Percentiles rank a stretch among this genome's conserved stretches.
Evolutionary conservation across 148 eudicot species (phyloP).

Genomic region (Camellia sinensis): DNA sequence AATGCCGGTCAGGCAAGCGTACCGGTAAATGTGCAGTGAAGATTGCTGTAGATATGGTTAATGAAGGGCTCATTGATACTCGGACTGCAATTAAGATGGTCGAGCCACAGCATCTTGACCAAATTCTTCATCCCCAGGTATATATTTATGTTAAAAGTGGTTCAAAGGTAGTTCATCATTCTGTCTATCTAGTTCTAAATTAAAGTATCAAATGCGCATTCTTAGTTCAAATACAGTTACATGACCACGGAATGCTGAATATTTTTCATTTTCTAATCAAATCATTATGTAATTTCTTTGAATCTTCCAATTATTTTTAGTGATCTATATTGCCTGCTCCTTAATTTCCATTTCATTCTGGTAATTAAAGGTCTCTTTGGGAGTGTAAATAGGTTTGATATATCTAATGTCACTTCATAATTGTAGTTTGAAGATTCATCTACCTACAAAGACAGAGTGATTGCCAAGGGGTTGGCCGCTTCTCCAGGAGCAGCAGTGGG

Average conservation of each 20-base stretch:
- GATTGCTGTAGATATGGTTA: slow-evolving; percentile 91
- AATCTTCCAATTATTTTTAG: background rate
- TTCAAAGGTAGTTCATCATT: too few species aligned
- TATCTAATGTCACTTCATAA: slow-evolving; percentile 1
- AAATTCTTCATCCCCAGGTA: slow-evolving; percentile 99
- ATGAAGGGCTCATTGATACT: slow-evolving; percentile 79
- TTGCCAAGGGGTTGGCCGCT: slow-evolving; percentile 87
- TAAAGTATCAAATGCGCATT: background rate
- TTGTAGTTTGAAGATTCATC: slow-evolving; percentile 87
- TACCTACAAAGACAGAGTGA: slow-evolving; percentile 66
- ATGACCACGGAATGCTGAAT: background rate
- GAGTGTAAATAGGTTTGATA: too few species aligned
- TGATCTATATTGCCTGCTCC: background rate
- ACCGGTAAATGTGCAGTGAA: slow-evolving; percentile 92
- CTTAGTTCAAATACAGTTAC: background rate
- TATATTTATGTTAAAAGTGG: background rate
- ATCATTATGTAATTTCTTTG: too few species aligned
- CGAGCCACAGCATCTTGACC: slow-evolving; percentile 95
- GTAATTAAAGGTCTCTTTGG: too few species aligned
- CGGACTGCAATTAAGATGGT: slow-evolving; percentile 79
- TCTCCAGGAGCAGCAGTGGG: slow-evolving; percentile 99
- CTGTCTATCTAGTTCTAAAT: background rate
- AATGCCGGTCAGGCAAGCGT: slow-evolving; percentile 90
- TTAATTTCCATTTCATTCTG: background rate
- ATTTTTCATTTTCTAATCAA: too few species aligned